These are phyloP conservation scores for Ilyonectria sp. DNA, from an alignment of 2,329 filamentous ascomycete species.

Conservation along the genomic window DNA sequence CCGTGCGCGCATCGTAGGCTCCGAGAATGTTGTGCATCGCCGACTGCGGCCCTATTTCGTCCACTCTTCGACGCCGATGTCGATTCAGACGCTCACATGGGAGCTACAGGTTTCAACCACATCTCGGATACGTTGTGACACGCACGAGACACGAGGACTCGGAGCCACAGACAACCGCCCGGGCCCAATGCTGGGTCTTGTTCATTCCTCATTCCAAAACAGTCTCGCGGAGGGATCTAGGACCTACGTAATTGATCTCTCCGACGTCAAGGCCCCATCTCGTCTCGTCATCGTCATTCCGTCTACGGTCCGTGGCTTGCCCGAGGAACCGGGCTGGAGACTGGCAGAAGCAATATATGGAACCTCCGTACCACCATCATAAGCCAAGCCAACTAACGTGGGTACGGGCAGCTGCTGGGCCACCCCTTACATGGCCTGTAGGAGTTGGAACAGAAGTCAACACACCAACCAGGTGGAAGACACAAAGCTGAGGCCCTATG, in stretches of 20 bases:
- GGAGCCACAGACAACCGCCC: conserved; percentile 33
- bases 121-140: conserved; percentile 5
- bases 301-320: conserved; percentile 16
- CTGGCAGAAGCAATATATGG: conserved; percentile 21
- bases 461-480: too few species aligned
- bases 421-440: too few species aligned
- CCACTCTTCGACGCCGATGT: conserved; percentile 4
- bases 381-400: background rate
- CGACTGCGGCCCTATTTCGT: conserved; percentile 22
- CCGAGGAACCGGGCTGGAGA: conserved; percentile 25
- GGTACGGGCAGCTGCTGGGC: too few species aligned
- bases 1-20: conserved; percentile 23
- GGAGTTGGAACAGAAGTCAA: too few species aligned
- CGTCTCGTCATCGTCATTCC: conserved; percentile 29
- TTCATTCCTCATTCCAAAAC: conserved; percentile 29
- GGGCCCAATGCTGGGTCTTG: background rate
- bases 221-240: background rate
- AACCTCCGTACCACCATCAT: conserved; percentile 8
- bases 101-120: conserved; percentile 3
- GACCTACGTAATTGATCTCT: conserved; percentile 42
- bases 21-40: conserved; percentile 29
- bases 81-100: conserved; percentile 5
- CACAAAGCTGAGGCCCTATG: too few species aligned
- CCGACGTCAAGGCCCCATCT: conserved; percentile 16
- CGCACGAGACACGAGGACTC: conserved; percentile 29